Base-by-base conservation (phyloP, 805 yeast genomes). In the Teunomyces tritomae region DNA sequence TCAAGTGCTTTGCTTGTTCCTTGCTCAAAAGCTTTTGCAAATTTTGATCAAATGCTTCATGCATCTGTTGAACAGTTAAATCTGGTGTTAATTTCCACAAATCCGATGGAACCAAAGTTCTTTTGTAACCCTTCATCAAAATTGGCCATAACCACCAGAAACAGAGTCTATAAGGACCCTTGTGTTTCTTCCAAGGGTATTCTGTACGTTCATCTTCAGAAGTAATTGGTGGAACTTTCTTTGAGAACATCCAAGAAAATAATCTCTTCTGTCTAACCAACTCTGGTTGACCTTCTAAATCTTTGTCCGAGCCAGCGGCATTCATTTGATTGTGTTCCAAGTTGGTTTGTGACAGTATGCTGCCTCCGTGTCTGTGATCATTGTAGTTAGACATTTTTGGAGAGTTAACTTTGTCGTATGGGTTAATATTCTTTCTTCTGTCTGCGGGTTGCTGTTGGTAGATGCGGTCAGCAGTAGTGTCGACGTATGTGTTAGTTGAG, bases 221-320 rank as follows among this genome's bases (percentile, higher is more conserved):
- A 1, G 84, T 82, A 2, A 83, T 58, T 0, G 77, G 77, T 0
- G 84, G 83, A 0, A 80, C 73, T 26, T 70, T 64, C 36, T 71
- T 78, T 20, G 78, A 58, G 53, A 82, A 74, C 28, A 82, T 48
- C 47, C 76, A 77, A 1, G 83, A 70, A 49, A 84, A 76, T 41
- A 76, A 42, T 50, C 87, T 67, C 49, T 71, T 73, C 56, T 83
- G 82, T 71, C 54, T 76, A 58, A 41, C 65, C 64, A 42, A 72
- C 56, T 29, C 72, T 16, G 28, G 35, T 44, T 44, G 47, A 27
- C 35, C 28, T 28, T 44, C 47, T 13, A 43, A 43, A 29, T 24
- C 11, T 5, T 29, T n/a, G 27, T 29, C 50, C 24, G 20, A 28
- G 36, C 45, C 44, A 8, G 43, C 39, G 14, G 44, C 10, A 7